These are phyloP conservation scores for Fusarium xyrophilum DNA, from an alignment of 2,329 filamentous ascomycete genomes.

Conservation along the genomic window DNA sequence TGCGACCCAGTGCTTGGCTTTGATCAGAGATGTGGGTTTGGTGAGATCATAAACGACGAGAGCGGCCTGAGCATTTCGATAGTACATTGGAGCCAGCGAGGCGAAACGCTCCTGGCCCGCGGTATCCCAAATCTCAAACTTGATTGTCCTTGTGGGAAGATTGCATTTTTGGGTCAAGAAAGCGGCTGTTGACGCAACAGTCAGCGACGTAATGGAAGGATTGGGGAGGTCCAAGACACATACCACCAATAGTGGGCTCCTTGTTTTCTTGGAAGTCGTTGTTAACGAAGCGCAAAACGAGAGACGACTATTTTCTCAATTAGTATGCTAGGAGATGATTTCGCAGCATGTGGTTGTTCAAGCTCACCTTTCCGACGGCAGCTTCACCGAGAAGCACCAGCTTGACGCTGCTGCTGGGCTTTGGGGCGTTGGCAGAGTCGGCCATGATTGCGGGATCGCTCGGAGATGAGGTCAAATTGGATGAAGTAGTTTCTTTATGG, in stretches of 20 bases:
- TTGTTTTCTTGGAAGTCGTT: conserved; percentile 99
- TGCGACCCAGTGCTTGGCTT: conserved; percentile 98
- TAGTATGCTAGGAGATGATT: conserved; percentile 7
- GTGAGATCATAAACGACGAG: conserved; percentile 99
- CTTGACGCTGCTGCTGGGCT: conserved; percentile 99
- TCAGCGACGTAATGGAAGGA: conserved; percentile 22
- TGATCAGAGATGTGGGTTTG: conserved; percentile 91
- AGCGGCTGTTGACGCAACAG: conserved; percentile 67
- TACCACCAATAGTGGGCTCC: conserved; percentile 98
- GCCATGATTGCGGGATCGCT: conserved; percentile 45
- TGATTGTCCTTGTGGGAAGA: conserved; percentile 89
- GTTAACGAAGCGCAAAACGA: conserved; percentile 98
- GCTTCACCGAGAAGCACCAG: conserved; percentile 96
- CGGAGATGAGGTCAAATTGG: conserved; percentile 25
- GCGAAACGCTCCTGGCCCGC: conserved; percentile 98
- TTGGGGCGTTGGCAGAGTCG: conserved; percentile 69
- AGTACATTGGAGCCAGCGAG: conserved; percentile 98
- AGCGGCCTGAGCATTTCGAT: conserved; percentile 96
- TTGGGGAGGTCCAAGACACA: conserved; percentile 41
- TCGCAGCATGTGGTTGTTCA: background rate
- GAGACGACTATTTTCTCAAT: conserved; percentile 74
- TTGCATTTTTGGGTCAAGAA: conserved; percentile 99
- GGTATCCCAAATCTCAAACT: conserved; percentile 98
- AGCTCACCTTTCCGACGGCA: conserved; percentile 91
- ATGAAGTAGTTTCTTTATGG: conserved; percentile 1